A percentile compares a stretch with the other conserved stretches of the same genome.
phyloP scores from a whole-genome alignment of 1,139 yeast genomes.

The Pneumocystis canis region DNA sequence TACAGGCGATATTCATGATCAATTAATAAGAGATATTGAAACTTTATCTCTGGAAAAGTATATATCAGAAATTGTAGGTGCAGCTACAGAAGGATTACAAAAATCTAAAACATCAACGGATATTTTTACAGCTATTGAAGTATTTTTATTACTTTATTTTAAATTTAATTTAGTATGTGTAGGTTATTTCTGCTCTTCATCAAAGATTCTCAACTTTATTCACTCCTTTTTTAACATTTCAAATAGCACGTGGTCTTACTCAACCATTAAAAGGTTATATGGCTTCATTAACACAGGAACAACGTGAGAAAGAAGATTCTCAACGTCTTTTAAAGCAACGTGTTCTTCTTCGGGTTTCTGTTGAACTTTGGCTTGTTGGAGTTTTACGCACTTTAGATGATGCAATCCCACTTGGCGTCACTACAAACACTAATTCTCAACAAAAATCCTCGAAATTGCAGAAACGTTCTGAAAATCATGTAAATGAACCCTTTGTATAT shows the following conservation, averaged over 20 bases:
- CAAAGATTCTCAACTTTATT: slow-evolving; percentile 7
- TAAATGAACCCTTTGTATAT: slow-evolving; percentile 23
- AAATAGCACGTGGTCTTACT: slow-evolving; percentile 35
- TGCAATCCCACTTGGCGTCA: slow-evolving; percentile 12
- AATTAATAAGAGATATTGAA: slow-evolving; percentile 45
- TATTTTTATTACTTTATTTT: background rate
- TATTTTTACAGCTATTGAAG: slow-evolving; percentile 45
- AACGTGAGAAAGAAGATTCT: slow-evolving; percentile 33
- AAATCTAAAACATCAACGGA: slow-evolving; percentile 46
- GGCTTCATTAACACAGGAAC: slow-evolving; percentile 23
- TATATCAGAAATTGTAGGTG: slow-evolving; percentile 51
- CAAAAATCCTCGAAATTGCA: background rate
- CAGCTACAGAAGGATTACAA: slow-evolving; percentile 48
- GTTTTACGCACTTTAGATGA: slow-evolving; percentile 35
- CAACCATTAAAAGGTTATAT: slow-evolving; percentile 26
- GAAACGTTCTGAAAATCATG: background rate
- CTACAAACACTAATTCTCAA: slow-evolving; percentile 1
- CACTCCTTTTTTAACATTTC: slow-evolving; percentile 31
- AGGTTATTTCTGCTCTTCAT: slow-evolving; percentile 42
- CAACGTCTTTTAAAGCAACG: slow-evolving; percentile 31
- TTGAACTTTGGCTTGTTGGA: slow-evolving; percentile 53
- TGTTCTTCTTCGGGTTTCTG: slow-evolving; percentile 38
- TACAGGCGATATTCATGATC: slow-evolving; percentile 33
- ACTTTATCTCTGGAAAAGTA: slow-evolving; percentile 61
- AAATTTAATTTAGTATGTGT: slow-evolving; percentile 54